Base-by-base conservation (phyloP, 2,329 filamentous ascomycete genomes). In the Talaromyces atroroseus region DNA sequence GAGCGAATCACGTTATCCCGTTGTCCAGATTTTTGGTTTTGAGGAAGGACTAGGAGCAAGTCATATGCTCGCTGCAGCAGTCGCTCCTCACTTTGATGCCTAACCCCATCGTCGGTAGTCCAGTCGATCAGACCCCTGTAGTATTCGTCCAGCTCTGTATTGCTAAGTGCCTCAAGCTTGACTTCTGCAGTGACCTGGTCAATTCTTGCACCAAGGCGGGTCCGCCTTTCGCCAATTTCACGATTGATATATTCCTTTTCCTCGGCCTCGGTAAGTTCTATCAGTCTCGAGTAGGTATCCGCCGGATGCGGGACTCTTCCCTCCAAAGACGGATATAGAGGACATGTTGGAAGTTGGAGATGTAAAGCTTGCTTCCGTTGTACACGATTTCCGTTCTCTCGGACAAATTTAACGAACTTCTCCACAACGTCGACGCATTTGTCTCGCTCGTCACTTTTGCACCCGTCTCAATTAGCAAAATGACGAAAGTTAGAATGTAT, bases 201-300 rank as follows among this genome's bases (percentile, higher is more conserved):
- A 56, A 96, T 80, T 47, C 84, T 88, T 10, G 92, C 91, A 44
- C 94, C 94, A 2, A 99, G 80, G 38, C 94, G 82, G 1, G 92
- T 96, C 61, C 92, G 82, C 45, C 94, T 84, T 72, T 96, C 91
- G 32, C 87, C 90, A 62, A 99, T 95, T 58, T 96, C 83, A 3
- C 83, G 89, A 68, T 96, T 96, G 70, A 96, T 92, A 32, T 84
- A 86, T 68, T 92, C 88, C 67, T 88, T 92, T 73, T 99, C 94
- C 59, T 94, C 89, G 1, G 83, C 77, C 67, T 97, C 94, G 2
- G 89, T 80, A 20, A 95, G 88, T 63, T 94, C 86, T 14, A 90
- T 89, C 54, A 97, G 85, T 34, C 83, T 86, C 63, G 86, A 86
- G 70, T 95, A 96, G 0, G 89, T 95, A 58, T 85, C 82, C 10